These are phyloP conservation scores for Boletus sp. DNA, from an alignment of 768 basidiomycete genomes.

Conservation along the genomic window DNA sequence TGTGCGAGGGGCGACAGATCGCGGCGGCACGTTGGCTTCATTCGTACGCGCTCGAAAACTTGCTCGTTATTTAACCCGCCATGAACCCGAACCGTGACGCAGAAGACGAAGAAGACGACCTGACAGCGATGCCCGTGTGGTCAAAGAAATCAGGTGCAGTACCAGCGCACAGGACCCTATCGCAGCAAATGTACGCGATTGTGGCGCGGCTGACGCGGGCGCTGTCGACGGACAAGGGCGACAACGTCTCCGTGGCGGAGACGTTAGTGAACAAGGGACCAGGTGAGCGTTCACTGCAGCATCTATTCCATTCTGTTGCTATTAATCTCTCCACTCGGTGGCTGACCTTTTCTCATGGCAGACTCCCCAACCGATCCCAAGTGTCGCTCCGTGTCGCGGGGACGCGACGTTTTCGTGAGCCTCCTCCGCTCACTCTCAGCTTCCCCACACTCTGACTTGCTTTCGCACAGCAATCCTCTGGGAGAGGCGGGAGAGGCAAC, in stretches of 20 bases:
- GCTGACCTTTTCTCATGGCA: slow-evolving; percentile 25
- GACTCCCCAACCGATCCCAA: slow-evolving; percentile 25
- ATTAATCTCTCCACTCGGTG: background rate
- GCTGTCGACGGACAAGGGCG: slow-evolving; percentile 11
- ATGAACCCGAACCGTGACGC: background rate
- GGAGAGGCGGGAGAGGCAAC: slow-evolving; percentile 51
- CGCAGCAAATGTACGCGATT: slow-evolving; percentile 20
- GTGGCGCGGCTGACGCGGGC: slow-evolving; percentile 16
- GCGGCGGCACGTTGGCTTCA: slow-evolving; percentile 14
- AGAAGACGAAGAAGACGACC: too few species aligned
- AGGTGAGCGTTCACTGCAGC: slow-evolving; percentile 13
- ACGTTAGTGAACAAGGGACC: slow-evolving; percentile 15
- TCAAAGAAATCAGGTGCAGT: slow-evolving; percentile 2
- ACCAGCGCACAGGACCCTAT: slow-evolving; percentile 10
- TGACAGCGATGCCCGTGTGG: slow-evolving; percentile 3
- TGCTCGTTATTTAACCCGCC: slow-evolving; percentile 11
- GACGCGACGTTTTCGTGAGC: slow-evolving; percentile 57
- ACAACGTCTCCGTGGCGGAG: slow-evolving; percentile 1
- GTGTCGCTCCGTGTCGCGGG: slow-evolving; percentile 53
- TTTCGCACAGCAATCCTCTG: slow-evolving; percentile 48
- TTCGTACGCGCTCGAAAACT: background rate
- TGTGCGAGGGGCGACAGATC: background rate
- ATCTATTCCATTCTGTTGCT: background rate
- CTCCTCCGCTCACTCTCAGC: background rate
- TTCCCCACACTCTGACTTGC: background rate